A percentile compares a stretch with the other conserved stretches of the same genome.
Conservation (phyloP, 306 rosid species). For the Ceratonia siliqua region DNA sequence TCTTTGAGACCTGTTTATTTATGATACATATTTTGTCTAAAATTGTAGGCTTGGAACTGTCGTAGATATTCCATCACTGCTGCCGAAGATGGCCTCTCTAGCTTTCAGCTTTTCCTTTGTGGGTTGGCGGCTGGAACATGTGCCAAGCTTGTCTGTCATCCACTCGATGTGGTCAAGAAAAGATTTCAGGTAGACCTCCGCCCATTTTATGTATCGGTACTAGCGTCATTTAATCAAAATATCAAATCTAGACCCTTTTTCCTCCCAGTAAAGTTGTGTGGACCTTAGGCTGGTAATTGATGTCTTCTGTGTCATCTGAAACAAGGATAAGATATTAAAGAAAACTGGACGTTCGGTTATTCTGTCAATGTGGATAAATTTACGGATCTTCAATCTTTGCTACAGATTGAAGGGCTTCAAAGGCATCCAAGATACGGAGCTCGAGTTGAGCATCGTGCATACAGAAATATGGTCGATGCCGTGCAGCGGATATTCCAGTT, state of each 20-base stretch:
- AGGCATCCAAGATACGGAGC: constrained; percentile 95
- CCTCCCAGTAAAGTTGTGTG: background rate
- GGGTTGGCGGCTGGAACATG: constrained; percentile 93
- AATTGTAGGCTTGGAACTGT: constrained; percentile 70
- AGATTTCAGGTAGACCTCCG: constrained; percentile 77
- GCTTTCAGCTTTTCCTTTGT: constrained; percentile 84
- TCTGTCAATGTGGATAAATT: constrained; percentile 1
- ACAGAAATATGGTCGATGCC: constrained; percentile 79
- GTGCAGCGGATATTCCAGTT: constrained; percentile 49
- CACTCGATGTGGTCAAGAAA: constrained; percentile 96
- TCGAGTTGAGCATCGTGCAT: constrained; percentile 75
- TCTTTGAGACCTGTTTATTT: constrained; percentile 12
- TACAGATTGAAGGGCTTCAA: constrained; percentile 86
- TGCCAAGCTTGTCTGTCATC: constrained; percentile 97
- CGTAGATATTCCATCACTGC: constrained; percentile 36
- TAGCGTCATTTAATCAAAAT: background rate
- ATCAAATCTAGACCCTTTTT: background rate
- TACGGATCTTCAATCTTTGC: constrained; percentile 12
- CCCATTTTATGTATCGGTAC: background rate
- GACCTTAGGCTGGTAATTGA: constrained; percentile 5
- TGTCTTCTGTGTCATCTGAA: background rate
- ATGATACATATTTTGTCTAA: constrained; percentile 18
- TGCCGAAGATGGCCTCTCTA: constrained; percentile 54
- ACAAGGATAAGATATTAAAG: background rate
- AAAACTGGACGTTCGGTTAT: background rate